Evolutionary conservation across 345 rosid genomes (phyloP), one percentile per base, ranked within the genome.

Genomic region (Reutealis trisperma): DNA sequence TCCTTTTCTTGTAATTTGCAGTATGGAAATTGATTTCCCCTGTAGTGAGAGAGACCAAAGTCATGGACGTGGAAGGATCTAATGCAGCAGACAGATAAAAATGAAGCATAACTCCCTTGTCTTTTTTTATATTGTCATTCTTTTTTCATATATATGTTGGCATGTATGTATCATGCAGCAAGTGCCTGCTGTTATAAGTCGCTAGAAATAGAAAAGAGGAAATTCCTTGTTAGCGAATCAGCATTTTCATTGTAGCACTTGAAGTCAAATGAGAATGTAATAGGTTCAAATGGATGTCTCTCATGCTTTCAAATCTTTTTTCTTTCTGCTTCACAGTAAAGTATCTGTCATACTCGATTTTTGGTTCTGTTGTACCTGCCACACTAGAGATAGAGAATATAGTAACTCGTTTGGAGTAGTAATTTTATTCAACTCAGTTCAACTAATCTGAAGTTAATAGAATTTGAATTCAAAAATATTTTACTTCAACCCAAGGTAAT

Each of bases 11-110:
- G 58, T 70, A 5, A 7, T 65, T 19, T 82, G 84, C 88, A 94
- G 98, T 89, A 61, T 92, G 97, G 98, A 88, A 84, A 76, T 74
- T 94, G 90, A 86, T 94, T 74, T 85, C 87, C 34, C 97, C 94
- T 19, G 82, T 79, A 32, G 82, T 87, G 70, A 91, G 88, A 79
- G 87, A 87, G 77, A 80, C 87, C 24, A 84, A 84, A 83, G 89
- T 85, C 73, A 67, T 64, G 84, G 75, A 79, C 79, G 64, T 78
- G 14, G 85, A 82, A 52, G 73, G 80, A 82, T 71, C 70, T 79
- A 34, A 49, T 42, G 41, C 80, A 79, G 76, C 85, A 77, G 82
- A 76, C 18, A 13, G 60, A 76, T 52, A 75, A 77, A 22, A 52
- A 45, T 68, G 67, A 18, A 57, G n/a, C 34, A 63, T 11, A 37